Base-by-base conservation (phyloP, 1,284 basidiomycete species). In the Bjerkandera adusta region DNA sequence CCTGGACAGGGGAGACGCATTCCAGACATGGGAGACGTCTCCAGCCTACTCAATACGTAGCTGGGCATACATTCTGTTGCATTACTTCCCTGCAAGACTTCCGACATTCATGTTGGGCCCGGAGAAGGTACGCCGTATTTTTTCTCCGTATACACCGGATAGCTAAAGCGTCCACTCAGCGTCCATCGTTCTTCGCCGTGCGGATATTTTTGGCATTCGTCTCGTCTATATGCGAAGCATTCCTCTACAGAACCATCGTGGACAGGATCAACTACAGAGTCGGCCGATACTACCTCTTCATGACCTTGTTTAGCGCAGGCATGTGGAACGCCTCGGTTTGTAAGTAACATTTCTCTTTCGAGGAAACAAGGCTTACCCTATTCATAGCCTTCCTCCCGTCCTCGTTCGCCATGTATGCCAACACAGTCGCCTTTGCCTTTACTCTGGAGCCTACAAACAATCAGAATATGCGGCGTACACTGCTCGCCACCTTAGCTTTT, bases 21-120 rank as follows among this genome's bases (percentile, higher is more conserved):
- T 99, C 67, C 94, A 99, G 68, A 98, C 97, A 1, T 99, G 97
- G 97, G 97, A 99, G 64, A 85, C 92, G 5, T 91, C 94, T 8
- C 94, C 97, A 5, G 69, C 81, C 47, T 97, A 88, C 62, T 85
- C 93, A 5, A 86, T 99, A 53, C 76, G 97, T 51, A 95, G 91
- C 53, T 99, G 94, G 93, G 83, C 92, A 7, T 99, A 98, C 66
- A 79, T 96, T 48, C 63, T 92, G 27, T 61, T 95, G 12, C 92
- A 94, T 68, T 61, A 81, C 36, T 58, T 84, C 18, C 77, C 83
- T n/a, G 73, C 77, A 6, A 62, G 62, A 27, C 6, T 68, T 1
- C 51, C 61, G 1, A 45, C 41, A 1, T 51, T 52, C 15, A 44
- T 55, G 45, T 54, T 58, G 15, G 67, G 66, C 3, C 55, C 60